A percentile compares a stretch with the other conserved stretches of the same genome.
Evolutionary conservation across 345 rosid species (phyloP).

Genomic region (Turritis glabra): DNA sequence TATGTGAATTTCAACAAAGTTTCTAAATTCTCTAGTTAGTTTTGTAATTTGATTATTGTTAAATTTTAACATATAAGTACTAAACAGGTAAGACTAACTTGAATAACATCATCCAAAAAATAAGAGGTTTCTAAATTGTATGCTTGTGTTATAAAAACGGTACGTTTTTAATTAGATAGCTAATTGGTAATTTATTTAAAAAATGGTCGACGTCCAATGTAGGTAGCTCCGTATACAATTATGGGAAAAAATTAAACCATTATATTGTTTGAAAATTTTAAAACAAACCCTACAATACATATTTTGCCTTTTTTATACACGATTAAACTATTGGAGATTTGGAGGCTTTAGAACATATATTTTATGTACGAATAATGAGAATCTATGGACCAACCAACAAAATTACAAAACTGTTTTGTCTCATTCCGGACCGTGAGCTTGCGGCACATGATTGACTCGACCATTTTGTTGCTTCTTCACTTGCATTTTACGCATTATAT

Average conservation of each 20-base stretch:
- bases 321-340: constrained; percentile 11
- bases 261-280: background rate
- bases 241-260: background rate
- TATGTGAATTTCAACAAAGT: background rate
- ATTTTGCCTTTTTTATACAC: constrained; percentile 23
- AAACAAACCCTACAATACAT: constrained; percentile 28
- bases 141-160: background rate
- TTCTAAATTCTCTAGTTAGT: constrained; percentile 1
- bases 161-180: background rate
- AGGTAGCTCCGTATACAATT: background rate
- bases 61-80: background rate
- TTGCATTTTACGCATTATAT: constrained; percentile 14
- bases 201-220: background rate
- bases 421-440: constrained; percentile 25
- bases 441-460: constrained; percentile 34
- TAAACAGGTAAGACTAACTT: background rate
- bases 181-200: background rate
- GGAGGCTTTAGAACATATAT: constrained; percentile 12
- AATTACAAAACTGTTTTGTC: constrained; percentile 38
- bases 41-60: background rate
- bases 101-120: background rate
- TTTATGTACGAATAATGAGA: background rate
- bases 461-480: constrained; percentile 28
- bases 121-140: background rate
- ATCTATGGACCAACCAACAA: constrained; percentile 31